Evolutionary conservation across 768 basidiomycete species (phyloP).

Genomic region (Crepidotus variabilis): DNA sequence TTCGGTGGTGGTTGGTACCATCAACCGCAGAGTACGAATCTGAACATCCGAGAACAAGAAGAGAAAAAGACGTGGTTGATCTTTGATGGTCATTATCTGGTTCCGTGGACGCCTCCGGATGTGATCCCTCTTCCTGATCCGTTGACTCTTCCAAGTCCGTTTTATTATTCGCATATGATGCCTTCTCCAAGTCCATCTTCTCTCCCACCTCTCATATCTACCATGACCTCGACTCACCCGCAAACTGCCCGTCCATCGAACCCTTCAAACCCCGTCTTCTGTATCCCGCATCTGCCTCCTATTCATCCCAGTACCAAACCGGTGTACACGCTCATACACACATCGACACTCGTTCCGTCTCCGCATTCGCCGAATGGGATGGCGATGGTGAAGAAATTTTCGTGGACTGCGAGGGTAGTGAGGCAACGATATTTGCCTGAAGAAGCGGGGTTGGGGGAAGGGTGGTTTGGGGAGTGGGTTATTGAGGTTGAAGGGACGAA

Average conservation of each 20-base stretch:
- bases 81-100: slow-evolving; percentile 61
- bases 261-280: slow-evolving; percentile 12
- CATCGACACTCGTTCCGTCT: slow-evolving; percentile 46
- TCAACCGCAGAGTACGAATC: too few species aligned
- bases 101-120: slow-evolving; percentile 56
- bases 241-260: too few species aligned
- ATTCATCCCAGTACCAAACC: background rate
- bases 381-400: slow-evolving; percentile 55
- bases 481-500: slow-evolving; percentile 73
- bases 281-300: background rate
- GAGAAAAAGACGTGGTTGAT: slow-evolving; percentile 54
- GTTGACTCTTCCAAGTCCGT: slow-evolving; percentile 68
- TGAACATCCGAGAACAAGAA: too few species aligned
- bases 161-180: slow-evolving; percentile 72
- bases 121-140: slow-evolving; percentile 52
- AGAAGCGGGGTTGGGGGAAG: slow-evolving; percentile 45
- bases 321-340: slow-evolving; percentile 38
- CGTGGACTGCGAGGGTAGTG: slow-evolving; percentile 57
- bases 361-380: slow-evolving; percentile 58
- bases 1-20: too few species aligned
- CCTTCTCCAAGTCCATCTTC: slow-evolving; percentile 10
- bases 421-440: slow-evolving; percentile 10
- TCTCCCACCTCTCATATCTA: background rate
- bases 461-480: slow-evolving; percentile 78
- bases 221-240: slow-evolving; percentile 10